Conservation (phyloP, 2,329 filamentous ascomycete species). For the Dissoconium aciculare region DNA sequence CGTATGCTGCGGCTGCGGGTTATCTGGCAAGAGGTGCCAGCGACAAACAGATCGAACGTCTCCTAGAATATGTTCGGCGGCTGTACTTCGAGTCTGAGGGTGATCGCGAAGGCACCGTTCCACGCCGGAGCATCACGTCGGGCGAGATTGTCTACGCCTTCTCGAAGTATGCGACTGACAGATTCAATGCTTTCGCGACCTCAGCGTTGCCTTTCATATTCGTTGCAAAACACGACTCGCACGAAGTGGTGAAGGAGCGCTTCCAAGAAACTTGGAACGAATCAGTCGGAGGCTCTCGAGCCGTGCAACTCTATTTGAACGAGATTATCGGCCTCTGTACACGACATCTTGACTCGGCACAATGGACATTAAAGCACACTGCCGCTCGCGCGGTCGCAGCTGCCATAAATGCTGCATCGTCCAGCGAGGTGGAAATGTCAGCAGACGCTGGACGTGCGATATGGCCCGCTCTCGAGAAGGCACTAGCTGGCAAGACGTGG, state of each 20-base stretch:
- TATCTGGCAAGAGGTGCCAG: slow-evolving; percentile 60
- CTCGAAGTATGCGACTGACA: slow-evolving; percentile 75
- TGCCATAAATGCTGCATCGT: slow-evolving; percentile 47
- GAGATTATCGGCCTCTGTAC: slow-evolving; percentile 63
- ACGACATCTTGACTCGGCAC: slow-evolving; percentile 57
- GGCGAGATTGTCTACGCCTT: slow-evolving; percentile 73
- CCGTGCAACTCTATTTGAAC: slow-evolving; percentile 65
- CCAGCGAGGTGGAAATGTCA: slow-evolving; percentile 41
- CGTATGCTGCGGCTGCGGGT: slow-evolving; percentile 73
- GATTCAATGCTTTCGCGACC: slow-evolving; percentile 63
- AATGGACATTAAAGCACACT: slow-evolving; percentile 84
- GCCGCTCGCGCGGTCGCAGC: slow-evolving; percentile 68
- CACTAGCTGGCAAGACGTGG: slow-evolving; percentile 79
- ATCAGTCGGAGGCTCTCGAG: slow-evolving; percentile 71
- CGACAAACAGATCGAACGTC: slow-evolving; percentile 41
- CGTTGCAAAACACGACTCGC: slow-evolving; percentile 69
- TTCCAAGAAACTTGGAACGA: slow-evolving; percentile 80
- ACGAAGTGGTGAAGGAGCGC: slow-evolving; percentile 63
- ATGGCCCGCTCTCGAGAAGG: slow-evolving; percentile 74
- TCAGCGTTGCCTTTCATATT: slow-evolving; percentile 76
- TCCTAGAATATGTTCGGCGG: slow-evolving; percentile 42
- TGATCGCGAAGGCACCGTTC: slow-evolving; percentile 33
- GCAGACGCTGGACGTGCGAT: slow-evolving; percentile 28
- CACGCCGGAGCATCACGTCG: slow-evolving; percentile 47
- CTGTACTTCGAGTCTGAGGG: slow-evolving; percentile 76